Base-by-base conservation (phyloP, 2,329 filamentous ascomycete species). In the Chrysoporthe cubensis region DNA sequence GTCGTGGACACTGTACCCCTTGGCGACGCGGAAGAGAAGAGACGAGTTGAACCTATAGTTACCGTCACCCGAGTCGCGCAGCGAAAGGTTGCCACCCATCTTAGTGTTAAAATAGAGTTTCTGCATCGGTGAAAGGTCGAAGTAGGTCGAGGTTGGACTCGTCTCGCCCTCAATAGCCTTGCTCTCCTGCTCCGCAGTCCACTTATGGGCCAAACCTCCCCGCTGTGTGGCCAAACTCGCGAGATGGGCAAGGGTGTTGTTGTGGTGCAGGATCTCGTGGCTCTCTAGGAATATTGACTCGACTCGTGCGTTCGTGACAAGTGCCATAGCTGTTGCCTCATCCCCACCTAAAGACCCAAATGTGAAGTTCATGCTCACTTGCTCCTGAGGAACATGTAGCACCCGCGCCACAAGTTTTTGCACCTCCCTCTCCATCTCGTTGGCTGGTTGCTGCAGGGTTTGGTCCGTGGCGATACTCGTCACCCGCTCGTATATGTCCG, bases 91-190 rank as follows among this genome's bases (percentile, higher is more conserved):
- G 1, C 76, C 78, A 4, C 80, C 80, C 74, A 84, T 81, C 1
- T 77, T 74, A 0, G 83, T 84, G 69, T 83, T 78, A 63, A 87
- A 85, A 72, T 84, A 85, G 4, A 87, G 76, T 65, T 83, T 81
- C 74, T 87, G 85, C 81, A 86, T 86, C 3, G 84, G 81, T 0
- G 84, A 83, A 11, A 87, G 77, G 11, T 81, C 80, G 70, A 85
- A 86, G 43, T 69, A 66, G 14, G 67, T 59, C 26, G 62, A 63
- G 34, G 66, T 52, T 6, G 59, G 61, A 16, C 57, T 50, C 18
- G 56, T n/a, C 14, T 65, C 50, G 18, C 26, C 50, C 11, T 65
- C 66, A 37, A 61, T 43, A 14, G 65, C 57, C 43, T 69, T 76
- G 26, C 80, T 79, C 9, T 72, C 66, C 1, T 72, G 73, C 48